These are phyloP conservation scores for Capsicum rhomboideum DNA, from an alignment of 257 asterid genomes.

Conservation along the genomic window DNA sequence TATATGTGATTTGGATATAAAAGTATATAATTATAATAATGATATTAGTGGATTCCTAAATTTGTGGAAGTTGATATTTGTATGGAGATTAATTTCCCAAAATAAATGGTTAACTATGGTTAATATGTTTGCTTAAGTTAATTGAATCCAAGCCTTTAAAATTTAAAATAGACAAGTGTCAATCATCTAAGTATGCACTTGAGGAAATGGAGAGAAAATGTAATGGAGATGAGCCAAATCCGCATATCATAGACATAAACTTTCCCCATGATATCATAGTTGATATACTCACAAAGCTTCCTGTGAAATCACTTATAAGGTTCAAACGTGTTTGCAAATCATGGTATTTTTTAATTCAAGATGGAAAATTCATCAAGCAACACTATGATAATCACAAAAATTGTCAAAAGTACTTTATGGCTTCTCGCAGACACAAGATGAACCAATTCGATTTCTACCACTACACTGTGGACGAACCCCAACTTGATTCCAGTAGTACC, in stretches of 20 bases:
- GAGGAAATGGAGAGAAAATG: no score
- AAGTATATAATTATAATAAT: no score
- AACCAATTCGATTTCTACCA: background rate
- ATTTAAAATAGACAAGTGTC: no score
- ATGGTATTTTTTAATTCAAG: background rate
- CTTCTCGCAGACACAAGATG: background rate
- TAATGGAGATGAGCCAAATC: no score
- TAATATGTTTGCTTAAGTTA: no score
- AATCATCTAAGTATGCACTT: no score
- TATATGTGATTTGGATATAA: no score
- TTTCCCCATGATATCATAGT: background rate
- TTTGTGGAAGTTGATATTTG: no score
- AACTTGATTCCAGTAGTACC: background rate
- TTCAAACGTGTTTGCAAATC: background rate
- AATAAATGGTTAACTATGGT: no score
- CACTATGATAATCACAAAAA: background rate
- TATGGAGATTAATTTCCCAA: no score
- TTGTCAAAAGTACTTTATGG: background rate
- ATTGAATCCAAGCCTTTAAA: no score
- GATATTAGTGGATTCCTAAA: no score
- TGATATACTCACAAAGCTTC: background rate
- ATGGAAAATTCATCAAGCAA: background rate
- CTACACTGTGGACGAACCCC: background rate
- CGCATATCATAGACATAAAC: background rate
- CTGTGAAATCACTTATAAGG: background rate